Conservation (phyloP, 1,284 basidiomycete species). For the Trichosporon inkin region DNA sequence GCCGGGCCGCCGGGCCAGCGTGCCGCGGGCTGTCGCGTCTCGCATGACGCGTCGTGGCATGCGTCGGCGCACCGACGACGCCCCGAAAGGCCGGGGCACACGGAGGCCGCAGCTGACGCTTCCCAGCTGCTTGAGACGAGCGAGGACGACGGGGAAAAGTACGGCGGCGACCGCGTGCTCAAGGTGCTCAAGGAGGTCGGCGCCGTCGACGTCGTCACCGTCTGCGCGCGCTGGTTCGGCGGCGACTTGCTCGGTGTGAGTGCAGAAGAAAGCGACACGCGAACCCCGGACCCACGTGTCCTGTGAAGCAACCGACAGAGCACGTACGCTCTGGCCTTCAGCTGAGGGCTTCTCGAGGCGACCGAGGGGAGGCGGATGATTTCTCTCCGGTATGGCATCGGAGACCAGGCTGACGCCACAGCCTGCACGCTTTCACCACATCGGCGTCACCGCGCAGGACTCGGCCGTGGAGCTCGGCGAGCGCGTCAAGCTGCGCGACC, state of each 20-base stretch:
- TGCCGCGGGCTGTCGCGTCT: too few relatives aligned
- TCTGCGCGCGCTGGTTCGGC: slow-evolving; percentile 34
- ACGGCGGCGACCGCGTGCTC: slow-evolving; percentile 43
- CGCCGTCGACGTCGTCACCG: slow-evolving; percentile 41
- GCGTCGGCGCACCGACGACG: not conserved
- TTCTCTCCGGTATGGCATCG: not conserved
- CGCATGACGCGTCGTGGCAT: too few relatives aligned
- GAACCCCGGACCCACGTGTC: too few relatives aligned
- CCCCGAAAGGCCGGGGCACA: too few relatives aligned
- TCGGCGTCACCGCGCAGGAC: slow-evolving; percentile 38
- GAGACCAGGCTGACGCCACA: slow-evolving; percentile 20
- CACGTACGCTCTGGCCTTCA: too few relatives aligned
- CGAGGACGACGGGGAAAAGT: slow-evolving; percentile 48
- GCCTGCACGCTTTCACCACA: slow-evolving; percentile 48
- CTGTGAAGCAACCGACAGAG: too few relatives aligned
- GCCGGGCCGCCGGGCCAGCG: too few relatives aligned
- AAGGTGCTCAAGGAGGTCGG: slow-evolving; percentile 34
- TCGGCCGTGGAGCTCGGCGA: slow-evolving; percentile 32
- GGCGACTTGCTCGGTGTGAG: slow-evolving; percentile 47
- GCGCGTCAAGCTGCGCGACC: slow-evolving; percentile 31
- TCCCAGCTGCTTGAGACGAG: slow-evolving; percentile 38
- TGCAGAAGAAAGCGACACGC: slow-evolving; percentile 2
- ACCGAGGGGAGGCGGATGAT: too few relatives aligned
- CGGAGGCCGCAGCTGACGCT: too few relatives aligned
- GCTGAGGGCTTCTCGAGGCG: too few relatives aligned